Evolutionary conservation across 208 protist genomes (phyloP), one percentile per base, ranked within the genome.

Genomic region (Trypanosoma boissoni): DNA sequence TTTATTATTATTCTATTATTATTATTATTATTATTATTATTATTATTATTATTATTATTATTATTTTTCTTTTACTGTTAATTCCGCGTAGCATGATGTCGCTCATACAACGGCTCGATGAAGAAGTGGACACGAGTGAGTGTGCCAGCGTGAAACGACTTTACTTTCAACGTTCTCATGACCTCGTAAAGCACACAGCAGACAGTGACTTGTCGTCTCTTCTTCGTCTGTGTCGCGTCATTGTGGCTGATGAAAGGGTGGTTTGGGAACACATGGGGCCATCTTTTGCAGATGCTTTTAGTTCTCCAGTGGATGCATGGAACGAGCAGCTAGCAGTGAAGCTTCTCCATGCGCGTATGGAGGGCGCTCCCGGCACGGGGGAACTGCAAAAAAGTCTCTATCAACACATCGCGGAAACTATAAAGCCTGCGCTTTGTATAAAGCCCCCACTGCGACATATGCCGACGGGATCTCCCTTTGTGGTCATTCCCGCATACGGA

Each of bases 321-420:
- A 91, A 88, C 41, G 88, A 95, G 70, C 88, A 95, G 59, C 61
- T 83, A 1, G 86, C 83, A 18, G 85, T 91, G 39, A 95, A 92
- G 59, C 16, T 87, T 3, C 64, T 83, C 14, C 76, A 69, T 48
- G 31, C 54, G 26, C 83, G 80, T 28, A 29, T 92, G 0, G 51
- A 66, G 7, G 5, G 14, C 23, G 39, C 53, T n/a, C 43, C 14
- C 16, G 55, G 63, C 20, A 43, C 41, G 18, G 45, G 0, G 8
- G 26, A 23, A 12, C 41, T 83, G 21, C 39, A 52, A 16, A 48
- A 45, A 9, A 65, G 21, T 36, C 73, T 92, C 8, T 58, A 80
- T 28, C 31, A 27, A 18, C 78, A 89, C 77, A 51, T 76, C 4
- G 44, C 46, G 6, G 28, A 20, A 1, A 43, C 37, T 23, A 66